These are phyloP conservation scores for Fomitopsis betulina DNA, from an alignment of 1,284 basidiomycete genomes.

Conservation along the genomic window DNA sequence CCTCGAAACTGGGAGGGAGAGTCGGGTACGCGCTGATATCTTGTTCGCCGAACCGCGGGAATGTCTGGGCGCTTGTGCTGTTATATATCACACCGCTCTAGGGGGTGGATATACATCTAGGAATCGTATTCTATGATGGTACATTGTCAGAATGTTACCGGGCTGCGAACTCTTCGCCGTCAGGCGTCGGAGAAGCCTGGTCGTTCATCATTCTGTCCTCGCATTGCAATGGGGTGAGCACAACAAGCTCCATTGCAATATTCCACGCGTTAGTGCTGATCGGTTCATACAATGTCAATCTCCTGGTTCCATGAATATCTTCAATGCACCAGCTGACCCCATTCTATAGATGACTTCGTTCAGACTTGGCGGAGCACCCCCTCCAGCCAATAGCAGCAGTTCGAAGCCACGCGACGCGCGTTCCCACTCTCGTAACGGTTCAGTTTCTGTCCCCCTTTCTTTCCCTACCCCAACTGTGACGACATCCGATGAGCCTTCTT, in stretches of 20 bases:
- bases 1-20: background rate
- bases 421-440: conserved; percentile 68
- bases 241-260: background rate
- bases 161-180: no score
- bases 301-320: background rate
- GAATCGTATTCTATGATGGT: no score
- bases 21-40: background rate
- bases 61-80: background rate
- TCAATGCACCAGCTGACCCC: background rate
- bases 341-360: conserved; percentile 56
- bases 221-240: no score
- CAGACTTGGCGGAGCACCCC: conserved; percentile 29
- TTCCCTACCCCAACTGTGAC: conserved; percentile 24
- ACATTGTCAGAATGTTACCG: no score
- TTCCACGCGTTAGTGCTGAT: background rate
- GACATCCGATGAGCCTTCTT: conserved; percentile 31
- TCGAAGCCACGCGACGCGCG: conserved; percentile 49
- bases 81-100: background rate
- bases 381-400: conserved; percentile 23
- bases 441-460: conserved; percentile 28
- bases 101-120: no score
- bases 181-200: no score
- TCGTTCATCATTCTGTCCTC: no score
- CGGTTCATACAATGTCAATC: background rate
- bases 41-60: background rate